Base-by-base conservation (phyloP, 2,329 filamentous ascomycete genomes). In the Xylaria sp. region DNA sequence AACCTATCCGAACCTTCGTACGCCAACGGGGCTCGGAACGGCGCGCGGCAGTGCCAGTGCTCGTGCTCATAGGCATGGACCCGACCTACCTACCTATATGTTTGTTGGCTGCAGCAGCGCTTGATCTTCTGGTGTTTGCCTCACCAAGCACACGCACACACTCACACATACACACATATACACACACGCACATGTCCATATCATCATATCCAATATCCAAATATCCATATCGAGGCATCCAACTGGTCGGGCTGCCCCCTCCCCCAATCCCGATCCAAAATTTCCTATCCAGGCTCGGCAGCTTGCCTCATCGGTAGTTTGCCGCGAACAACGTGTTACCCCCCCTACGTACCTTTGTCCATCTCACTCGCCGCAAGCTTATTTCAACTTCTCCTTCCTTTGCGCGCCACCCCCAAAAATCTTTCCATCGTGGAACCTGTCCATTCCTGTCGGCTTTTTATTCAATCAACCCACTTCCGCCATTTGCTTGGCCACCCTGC, bases 231-330 rank as follows among this genome's bases (percentile, higher is more conserved):
- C 52, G 52, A 46, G 53, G 51, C 59, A 62, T 63, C 53, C 65
- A 66, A 66, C 62, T 66, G 66, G 66, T 60, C 60, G 56, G 59
- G 58, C 50, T 56, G 58, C 57, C 56, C 65, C 63, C 61, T 66
- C 65, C 65, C 64, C 58, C 61, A 58, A 59, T 62, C 61, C 56
- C 59, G 57, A 44, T 46, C 40, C 29, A 54, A 48, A 57, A 54
- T 44, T 19, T 57, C 47, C 20, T 11, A 52, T 46, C 44, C 49
- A 50, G 56, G 56, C 50, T 53, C 55, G 57, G 58, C 50, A 52
- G 53, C 48, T 50, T 62, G 48, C 59, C 53, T 61, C 58, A 47
- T 56, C 58, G 51, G 52, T 49, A 62, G 61, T 67, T 62, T 65
- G 62, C 61, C 52, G 55, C 53, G 48, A 34, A 52, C 56, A 48